Base-by-base conservation (phyloP, 192 early-diverging fungal species). In the Gryganskiella cystojenkinii region DNA sequence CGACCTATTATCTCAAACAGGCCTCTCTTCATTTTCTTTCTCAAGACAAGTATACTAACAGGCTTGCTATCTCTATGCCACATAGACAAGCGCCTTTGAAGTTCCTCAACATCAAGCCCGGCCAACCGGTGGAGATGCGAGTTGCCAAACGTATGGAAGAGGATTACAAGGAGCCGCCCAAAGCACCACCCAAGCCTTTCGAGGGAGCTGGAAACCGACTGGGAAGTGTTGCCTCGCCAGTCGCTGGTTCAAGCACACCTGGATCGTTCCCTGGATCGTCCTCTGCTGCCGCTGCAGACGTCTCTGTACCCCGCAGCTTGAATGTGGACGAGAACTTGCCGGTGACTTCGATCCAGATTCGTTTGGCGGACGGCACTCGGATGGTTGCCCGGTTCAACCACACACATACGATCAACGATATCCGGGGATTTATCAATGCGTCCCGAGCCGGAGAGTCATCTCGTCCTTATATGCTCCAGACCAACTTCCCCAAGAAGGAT, bases 351-450 rank as follows among this genome's bases (percentile, higher is more conserved):
- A 85, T 99, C n/a, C 96, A 98, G 80, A 88, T 99, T 57, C 88
- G 98, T 37, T 79, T 99, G 54, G 93, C 86, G 6, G 95, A 98
- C 67, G 96, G 98, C 22, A 87, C 94, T 19, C 87, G 94, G 61
- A 73, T 96, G 83, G 88, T 98, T n/a, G 91, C 89, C n/a, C 90
- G 89, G 56, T 90, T 94, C 61, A 99, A 99, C 73, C 94, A 95
- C 51, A 90, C 92, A 15, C 94, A 98, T 62, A 97, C 94, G 0
- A 78, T 99, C 54, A 92, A 87, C 31, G 97, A 98, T 56, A 72
- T 99, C 31, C 87, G 94, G 8, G 80, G 81, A 28, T 95, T 88
- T 58, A 90, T 99, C 57, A 83, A 90, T 57, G 81, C 85, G 15
- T 88, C 87, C 37, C 82, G 87, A 13, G 86, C 91, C 35, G 90